Evolutionary conservation across 2,329 filamentous ascomycete genomes (phyloP), one percentile per base, ranked within the genome.

Genomic region (Myriosclerotinia scirpicola): DNA sequence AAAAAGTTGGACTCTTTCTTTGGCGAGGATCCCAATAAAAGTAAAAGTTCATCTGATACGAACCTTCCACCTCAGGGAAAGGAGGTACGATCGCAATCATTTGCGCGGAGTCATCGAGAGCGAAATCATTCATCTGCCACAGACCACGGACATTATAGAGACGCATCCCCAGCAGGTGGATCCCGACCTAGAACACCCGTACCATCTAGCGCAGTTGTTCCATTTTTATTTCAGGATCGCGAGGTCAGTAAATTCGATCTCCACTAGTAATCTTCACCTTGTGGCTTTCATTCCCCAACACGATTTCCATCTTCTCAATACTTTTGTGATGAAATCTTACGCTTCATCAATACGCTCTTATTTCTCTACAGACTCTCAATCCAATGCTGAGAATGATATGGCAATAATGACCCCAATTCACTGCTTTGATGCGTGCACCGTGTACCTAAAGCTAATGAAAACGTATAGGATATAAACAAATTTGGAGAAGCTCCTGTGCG

Each of bases 171-270:
- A 52, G 85, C 86, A 63, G 64, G 56, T 66, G 65, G 65, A 42
- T 93, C 90, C 38, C 85, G 92, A 71, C 92, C 93, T 58, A 85
- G 90, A 73, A 96, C 92, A n/a, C 93, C 93, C 15, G 83, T 93
- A 62, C 91, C 91, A 53, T 92, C 91, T 15, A 95, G 92, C 75
- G 94, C 98, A 79, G 93, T 99, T 67, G 95, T 96, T 50, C 95
- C 95, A n/a, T 99, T 97, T 84, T 84, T 96, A 69, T 98, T 95
- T 76, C 95, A 98, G 79, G 92, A 95, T 76, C 85, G 85, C 71
- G 86, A 91, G 81, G 89, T 91, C 78, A 81, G 87, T 36, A 58
- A 55, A 66, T 63, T 63, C 58, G 58, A 55, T 66, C 58, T 66
- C 54, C 56, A 63, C 52, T 55, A 53, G 46, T 48, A 55, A 63